Base-by-base conservation (phyloP, 495 filamentous ascomycete species). In the Penicillium lividum region DNA sequence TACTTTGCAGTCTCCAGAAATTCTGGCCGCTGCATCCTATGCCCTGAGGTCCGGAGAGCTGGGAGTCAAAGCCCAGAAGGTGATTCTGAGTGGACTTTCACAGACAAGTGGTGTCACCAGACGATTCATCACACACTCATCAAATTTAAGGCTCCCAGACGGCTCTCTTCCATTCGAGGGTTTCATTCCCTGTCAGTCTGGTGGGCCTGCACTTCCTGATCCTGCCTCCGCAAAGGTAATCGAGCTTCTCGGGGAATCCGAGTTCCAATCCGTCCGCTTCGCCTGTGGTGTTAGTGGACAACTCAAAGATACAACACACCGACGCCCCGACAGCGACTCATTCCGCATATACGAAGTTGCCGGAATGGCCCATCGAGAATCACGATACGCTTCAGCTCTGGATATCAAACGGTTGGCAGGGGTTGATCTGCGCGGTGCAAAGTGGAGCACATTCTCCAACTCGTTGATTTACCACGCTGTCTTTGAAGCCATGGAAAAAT, bases 321-420 rank as follows among this genome's bases (percentile, higher is more conserved):
- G 58, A 16, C 58, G 58, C 6, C 8, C 28, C 1, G 52, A 61
- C n/a, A 57, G 46, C 33, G 18, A 31, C 13, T 34, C 28, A 7
- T 61, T 52, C 11, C 54, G 58, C 3, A 38, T 61, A 25, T 61
- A 61, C 16, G 58, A 61, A 38, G 42, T 61, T n/a, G 34, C 58
- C 1, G 58, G 58, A 9, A 36, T 61, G 58, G 11, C 58, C 22
- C 46, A 57, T 58, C 58, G 58, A 18, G 53, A 57, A 16, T 48
- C 58, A 33, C 33, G 38, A 28, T 61, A 61, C 18, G 10, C 48
- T 31, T 52, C 58, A 29, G 18, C 33, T 31, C 22, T 28, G 3
- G 54, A 61, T 6, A 31, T 52, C 13, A 47, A 50, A 22, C 45
- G 30, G 15, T 15, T 50, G 29, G 29, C 29, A 7, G 9, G 1